Conservation (phyloP, 1,284 basidiomycete species). For the Pyrrhoderma noxium region DNA sequence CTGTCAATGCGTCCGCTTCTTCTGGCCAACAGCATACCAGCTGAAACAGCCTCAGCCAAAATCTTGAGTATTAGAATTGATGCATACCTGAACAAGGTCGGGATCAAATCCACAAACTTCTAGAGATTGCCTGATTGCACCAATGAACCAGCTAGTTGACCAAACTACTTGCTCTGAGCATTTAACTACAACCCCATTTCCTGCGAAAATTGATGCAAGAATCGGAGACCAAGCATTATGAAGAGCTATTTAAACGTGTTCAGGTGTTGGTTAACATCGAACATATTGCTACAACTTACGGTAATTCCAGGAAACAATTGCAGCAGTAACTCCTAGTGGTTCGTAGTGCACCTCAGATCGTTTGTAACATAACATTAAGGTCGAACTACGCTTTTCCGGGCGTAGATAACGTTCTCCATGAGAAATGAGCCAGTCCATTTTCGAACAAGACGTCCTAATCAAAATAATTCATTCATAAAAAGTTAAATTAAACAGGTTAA, state of each 20-base stretch:
- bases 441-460: slow-evolving; percentile 68
- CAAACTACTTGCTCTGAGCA: slow-evolving; percentile 90
- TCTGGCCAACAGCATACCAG: slow-evolving; percentile 86
- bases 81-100: slow-evolving; percentile 70
- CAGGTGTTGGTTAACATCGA: slow-evolving; percentile 4
- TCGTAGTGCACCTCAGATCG: slow-evolving; percentile 78
- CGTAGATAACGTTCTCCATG: slow-evolving; percentile 71
- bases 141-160: slow-evolving; percentile 79
- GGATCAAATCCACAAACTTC: slow-evolving; percentile 69
- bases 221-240: slow-evolving; percentile 95
- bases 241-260: slow-evolving; percentile 45
- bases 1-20: slow-evolving; percentile 77
- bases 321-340: slow-evolving; percentile 89
- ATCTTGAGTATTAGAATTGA: background rate
- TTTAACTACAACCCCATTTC: slow-evolving; percentile 88
- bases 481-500: background rate
- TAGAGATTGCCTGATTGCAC: slow-evolving; percentile 70
- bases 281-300: slow-evolving; percentile 45
- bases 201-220: slow-evolving; percentile 82
- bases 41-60: slow-evolving; percentile 26
- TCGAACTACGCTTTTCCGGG: slow-evolving; percentile 65
- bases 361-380: slow-evolving; percentile 84
- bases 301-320: slow-evolving; percentile 93
- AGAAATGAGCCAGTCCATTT: slow-evolving; percentile 80
- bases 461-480: slow-evolving; percentile 23